Conservation (phyloP, 2,329 filamentous ascomycete genomes). For the Phaeosphaeria sp. region DNA sequence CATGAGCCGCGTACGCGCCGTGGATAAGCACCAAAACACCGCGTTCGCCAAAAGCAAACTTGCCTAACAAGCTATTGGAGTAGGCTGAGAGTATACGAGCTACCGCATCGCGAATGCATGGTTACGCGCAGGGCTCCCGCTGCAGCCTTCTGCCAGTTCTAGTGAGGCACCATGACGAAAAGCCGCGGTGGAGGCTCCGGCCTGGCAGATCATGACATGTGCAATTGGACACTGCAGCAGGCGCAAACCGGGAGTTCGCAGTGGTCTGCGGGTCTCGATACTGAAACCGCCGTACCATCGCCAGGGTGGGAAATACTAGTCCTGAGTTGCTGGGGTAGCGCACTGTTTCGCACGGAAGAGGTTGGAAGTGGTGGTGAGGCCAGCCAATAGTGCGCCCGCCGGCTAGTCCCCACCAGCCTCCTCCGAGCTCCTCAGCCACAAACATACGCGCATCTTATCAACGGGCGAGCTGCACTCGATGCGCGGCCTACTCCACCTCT, state of each 20-base stretch:
- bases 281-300: background rate
- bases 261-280: conserved; percentile 1
- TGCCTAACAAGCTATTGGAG: background rate
- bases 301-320: conserved; percentile 3
- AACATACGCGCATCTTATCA: background rate
- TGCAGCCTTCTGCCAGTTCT: conserved; percentile 6
- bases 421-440: background rate
- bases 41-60: background rate
- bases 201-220: background rate
- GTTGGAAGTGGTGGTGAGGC: conserved; percentile 16
- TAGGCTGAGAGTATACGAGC: conserved; percentile 7
- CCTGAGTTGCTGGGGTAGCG: conserved; percentile 14
- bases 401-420: background rate
- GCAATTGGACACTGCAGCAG: background rate
- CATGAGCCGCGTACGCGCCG: background rate
- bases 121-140: conserved; percentile 1
- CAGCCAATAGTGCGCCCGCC: conserved; percentile 15
- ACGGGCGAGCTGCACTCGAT: background rate
- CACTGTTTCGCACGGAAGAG: conserved; percentile 10
- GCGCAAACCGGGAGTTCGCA: background rate
- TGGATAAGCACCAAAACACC: background rate
- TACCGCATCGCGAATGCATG: background rate
- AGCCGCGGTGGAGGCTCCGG: conserved; percentile 3
- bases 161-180: conserved; percentile 4
- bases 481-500: background rate